Evolutionary conservation across 2,329 filamentous ascomycete genomes (phyloP), one percentile per base, ranked within the genome.

Genomic region (Lachnellula cervina): DNA sequence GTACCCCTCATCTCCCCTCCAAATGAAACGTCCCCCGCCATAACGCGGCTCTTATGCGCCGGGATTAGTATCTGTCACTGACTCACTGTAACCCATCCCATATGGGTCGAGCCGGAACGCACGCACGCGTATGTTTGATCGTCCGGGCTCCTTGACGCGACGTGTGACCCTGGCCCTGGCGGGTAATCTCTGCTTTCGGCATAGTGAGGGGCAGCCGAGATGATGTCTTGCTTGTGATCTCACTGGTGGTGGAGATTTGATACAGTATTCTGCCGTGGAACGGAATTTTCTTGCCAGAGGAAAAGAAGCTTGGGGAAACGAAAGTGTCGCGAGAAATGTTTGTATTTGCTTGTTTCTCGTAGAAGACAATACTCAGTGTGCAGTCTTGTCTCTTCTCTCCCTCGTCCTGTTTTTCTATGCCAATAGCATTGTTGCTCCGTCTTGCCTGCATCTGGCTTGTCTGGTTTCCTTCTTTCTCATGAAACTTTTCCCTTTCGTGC

Each of bases 41-140:
- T 57, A 52, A 21, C 21, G 50, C 40, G 50, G 48, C 47, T 51
- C 55, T 42, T 50, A 57, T 50, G 34, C 40, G 28, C 55, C 50
- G 49, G 55, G 55, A 28, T 46, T 23, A 44, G 21, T 6, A 34
- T 48, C 23, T 45, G n/a, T n/a, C n/a, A n/a, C n/a, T n/a, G n/a
- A n/a, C n/a, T n/a, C n/a, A n/a, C n/a, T n/a, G 21, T 21, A 4
- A 21, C 21, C 14, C 13, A 38, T n/a, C 32, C 34, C 16, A 17
- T 19, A 32, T 32, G 28, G 28, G 9, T 32, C 28, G 9, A 13
- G 28, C 28, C 28, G 28, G 28, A 32, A 32, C 9, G 28, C 28
- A 32, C 9, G 28, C 42, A 43, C 37, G 49, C 11, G 23, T 32
- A 28, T 16, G 49, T 32, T 43, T 51, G 35, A 28, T 43, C 35